Percentiles rank a stretch among this genome's conserved stretches.
These are phyloP conservation scores for Escallonia herrerae DNA, from an alignment of 129 eudicot species.

Conservation along the genomic window DNA sequence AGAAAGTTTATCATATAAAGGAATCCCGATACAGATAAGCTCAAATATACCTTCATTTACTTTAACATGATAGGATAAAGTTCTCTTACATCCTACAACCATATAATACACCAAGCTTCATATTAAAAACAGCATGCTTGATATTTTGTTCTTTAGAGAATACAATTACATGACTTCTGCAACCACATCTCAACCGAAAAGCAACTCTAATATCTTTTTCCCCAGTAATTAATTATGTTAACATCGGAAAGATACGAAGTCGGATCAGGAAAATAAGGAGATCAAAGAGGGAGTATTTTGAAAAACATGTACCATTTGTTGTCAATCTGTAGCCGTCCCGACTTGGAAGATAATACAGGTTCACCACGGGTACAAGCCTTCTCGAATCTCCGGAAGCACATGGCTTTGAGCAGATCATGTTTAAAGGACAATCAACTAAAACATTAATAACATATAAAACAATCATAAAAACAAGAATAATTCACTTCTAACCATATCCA, in stretches of 20 bases:
- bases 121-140: no score
- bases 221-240: no score
- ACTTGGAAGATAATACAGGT: slow-evolving; percentile 54
- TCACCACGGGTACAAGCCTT: slow-evolving; percentile 67
- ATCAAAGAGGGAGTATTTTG: not conserved
- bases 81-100: no score
- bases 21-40: no score
- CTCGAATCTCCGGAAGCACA: slow-evolving; percentile 81
- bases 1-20: no score
- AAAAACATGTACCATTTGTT: slow-evolving; percentile 66
- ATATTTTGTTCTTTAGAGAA: no score
- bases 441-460: not conserved
- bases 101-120: no score
- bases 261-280: not conserved
- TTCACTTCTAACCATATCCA: not conserved
- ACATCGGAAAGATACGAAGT: not conserved
- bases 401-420: slow-evolving; percentile 46
- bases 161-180: no score
- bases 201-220: no score
- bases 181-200: no score
- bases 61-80: no score
- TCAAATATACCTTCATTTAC: no score
- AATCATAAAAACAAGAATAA: slow-evolving; percentile 1
- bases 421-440: slow-evolving; percentile 2
- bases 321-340: slow-evolving; percentile 60